phyloP scores from a whole-genome alignment of 192 early-diverging fungal genomes.

The Coemansia sp. region DNA sequence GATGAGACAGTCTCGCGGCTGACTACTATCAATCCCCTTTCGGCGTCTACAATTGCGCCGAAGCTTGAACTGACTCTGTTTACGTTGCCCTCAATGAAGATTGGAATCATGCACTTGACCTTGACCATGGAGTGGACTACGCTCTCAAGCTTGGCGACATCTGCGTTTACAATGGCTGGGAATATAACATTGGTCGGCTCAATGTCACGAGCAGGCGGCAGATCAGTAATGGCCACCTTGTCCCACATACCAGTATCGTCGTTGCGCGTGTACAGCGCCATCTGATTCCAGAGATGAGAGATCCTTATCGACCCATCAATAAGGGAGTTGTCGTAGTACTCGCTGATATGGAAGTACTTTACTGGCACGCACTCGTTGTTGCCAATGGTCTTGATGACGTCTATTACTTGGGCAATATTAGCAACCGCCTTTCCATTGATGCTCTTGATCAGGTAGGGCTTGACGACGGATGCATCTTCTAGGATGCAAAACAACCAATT shows the following conservation, averaged over 20 bases:
- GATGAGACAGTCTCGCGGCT: constrained; percentile 82
- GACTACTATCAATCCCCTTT: constrained; percentile 80
- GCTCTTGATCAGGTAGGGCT: constrained; percentile 57
- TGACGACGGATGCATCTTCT: not conserved
- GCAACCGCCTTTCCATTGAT: constrained; percentile 69
- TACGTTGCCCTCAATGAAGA: constrained; percentile 24
- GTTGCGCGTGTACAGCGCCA: constrained; percentile 45
- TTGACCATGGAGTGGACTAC: constrained; percentile 27
- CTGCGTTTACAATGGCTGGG: constrained; percentile 26
- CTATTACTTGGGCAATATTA: constrained; percentile 68
- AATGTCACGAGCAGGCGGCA: constrained; percentile 8
- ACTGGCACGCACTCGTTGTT: constrained; percentile 45
- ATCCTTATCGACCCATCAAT: constrained; percentile 9
- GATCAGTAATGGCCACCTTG: constrained; percentile 12
- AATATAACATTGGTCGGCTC: constrained; percentile 24
- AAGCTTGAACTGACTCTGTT: constrained; percentile 29
- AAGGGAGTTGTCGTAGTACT: constrained; percentile 14
- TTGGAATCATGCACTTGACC: constrained; percentile 23
- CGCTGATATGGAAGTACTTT: constrained; percentile 24
- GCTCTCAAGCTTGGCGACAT: constrained; percentile 7
- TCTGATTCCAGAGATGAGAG: constrained; percentile 37
- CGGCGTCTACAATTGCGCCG: constrained; percentile 81
- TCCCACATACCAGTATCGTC: constrained; percentile 50
- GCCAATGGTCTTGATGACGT: constrained; percentile 65
- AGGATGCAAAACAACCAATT: constrained; percentile 15